Evolutionary conservation across 768 basidiomycete species (phyloP), one percentile per base, ranked within the genome.

Genomic region (Lentinula sp.): DNA sequence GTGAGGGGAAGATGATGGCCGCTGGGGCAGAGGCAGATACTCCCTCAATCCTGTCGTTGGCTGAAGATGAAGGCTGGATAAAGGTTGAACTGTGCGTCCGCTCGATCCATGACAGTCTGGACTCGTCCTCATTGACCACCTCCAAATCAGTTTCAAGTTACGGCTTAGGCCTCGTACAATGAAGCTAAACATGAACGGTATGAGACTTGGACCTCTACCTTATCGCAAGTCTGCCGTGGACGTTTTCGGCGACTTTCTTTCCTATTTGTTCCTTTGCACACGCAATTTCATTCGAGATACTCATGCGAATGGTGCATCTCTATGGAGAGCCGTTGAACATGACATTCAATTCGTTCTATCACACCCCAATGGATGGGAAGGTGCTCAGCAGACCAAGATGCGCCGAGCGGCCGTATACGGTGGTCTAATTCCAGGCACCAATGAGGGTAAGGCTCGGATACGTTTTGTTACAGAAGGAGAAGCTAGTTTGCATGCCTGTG

Each of bases 311-410:
- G 89, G 89, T 0, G 73, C 74, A 21, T 74, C 80, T 21, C 71
- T 91, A 0, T 91, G 89, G 87, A 81, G 80, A n/a, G 78, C 84
- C 3, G 83, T 91, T 31, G 88, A 90, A 67, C 68, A 79, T 49
- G 79, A 86, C 67, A 80, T 89, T 50, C 86, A 91, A 67, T 83
- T 91, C 63, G 88, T 92, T 3, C 74, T 91, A 40, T 86, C 86
- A 43, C 89, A 91, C 70, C 89, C 89, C 13, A 92, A 91, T 65
- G 89, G 89, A 5, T 92, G 89, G 89, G 89, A 91, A 67, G 82
- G 83, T 18, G 83, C 88, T 8, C 88, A 91, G 66, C 85, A 88
- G 70, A 84, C 86, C 34, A 86, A 84, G 71, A 89, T 92, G 86
- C 81, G 89, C 61, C 78, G 87, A 61, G 85, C 84, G 0, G 89